Conservation (phyloP, 805 yeast species). For the Starmera dryadoides region DNA sequence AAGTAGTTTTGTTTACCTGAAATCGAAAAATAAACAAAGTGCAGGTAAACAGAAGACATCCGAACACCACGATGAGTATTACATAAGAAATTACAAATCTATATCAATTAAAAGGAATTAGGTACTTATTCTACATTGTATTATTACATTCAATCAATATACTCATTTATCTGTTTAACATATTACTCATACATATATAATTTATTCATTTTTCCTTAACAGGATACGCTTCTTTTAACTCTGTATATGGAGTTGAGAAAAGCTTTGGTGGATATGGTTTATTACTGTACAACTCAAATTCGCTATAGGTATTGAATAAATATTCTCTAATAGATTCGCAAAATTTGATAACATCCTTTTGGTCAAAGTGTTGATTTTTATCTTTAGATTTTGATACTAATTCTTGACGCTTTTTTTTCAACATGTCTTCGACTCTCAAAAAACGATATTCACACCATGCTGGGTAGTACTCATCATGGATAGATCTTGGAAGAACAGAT, state of each 20-base stretch:
- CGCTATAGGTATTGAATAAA: constrained; percentile 11
- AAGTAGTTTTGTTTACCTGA: neutral
- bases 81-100: too few relatives aligned
- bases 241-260: neutral
- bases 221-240: too few relatives aligned
- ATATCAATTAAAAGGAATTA: too few relatives aligned
- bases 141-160: too few relatives aligned
- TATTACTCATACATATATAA: too few relatives aligned
- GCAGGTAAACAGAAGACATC: neutral
- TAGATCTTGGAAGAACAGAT: constrained; percentile 6
- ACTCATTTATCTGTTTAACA: neutral
- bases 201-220: too few relatives aligned
- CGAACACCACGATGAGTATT: neutral
- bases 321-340: constrained; percentile 11
- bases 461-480: constrained; percentile 8
- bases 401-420: neutral
- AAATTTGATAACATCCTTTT: constrained; percentile 8
- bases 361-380: constrained; percentile 9
- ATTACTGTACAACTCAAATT: constrained; percentile 10
- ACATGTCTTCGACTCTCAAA: neutral
- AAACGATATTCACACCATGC: constrained; percentile 16
- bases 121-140: too few relatives aligned
- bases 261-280: neutral
- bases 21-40: neutral
- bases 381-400: neutral